A percentile compares a stretch with the other conserved stretches of the same genome.
phyloP scores from a whole-genome alignment of 495 filamentous ascomycete species.

The Neurospora sp. region DNA sequence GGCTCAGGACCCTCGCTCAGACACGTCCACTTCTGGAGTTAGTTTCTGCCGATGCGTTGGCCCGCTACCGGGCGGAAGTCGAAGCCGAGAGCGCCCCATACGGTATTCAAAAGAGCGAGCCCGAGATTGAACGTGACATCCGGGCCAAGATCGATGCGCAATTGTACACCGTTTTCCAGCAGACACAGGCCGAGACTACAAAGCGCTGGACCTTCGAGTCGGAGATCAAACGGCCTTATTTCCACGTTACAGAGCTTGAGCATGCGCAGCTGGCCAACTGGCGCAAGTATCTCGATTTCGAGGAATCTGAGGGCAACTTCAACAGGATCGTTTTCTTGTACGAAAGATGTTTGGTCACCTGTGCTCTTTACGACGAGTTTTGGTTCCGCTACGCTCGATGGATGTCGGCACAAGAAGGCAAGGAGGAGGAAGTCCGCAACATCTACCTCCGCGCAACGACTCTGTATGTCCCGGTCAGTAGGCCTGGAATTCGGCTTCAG shows the following conservation, averaged over 20 bases:
- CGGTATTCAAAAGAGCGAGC: constrained; percentile 42
- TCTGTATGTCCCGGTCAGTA: constrained; percentile 74
- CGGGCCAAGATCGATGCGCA: constrained; percentile 67
- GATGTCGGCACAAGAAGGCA: constrained; percentile 76
- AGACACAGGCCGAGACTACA: constrained; percentile 77
- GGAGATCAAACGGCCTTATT: constrained; percentile 93
- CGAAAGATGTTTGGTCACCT: constrained; percentile 86
- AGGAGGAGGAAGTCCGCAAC: constrained; percentile 85
- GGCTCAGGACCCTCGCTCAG: constrained; percentile 71
- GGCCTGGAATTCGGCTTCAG: constrained; percentile 72
- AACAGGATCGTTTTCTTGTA: constrained; percentile 72
- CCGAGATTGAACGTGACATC: constrained; percentile 78
- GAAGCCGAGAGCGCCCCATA: constrained; percentile 44
- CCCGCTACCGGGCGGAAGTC: constrained; percentile 60
- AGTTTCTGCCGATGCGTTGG: constrained; percentile 54
- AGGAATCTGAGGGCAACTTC: constrained; percentile 77
- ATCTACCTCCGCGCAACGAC: constrained; percentile 85
- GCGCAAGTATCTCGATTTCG: constrained; percentile 94
- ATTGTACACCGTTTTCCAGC: constrained; percentile 71
- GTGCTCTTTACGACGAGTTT: constrained; percentile 93
- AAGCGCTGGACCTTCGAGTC: constrained; percentile 95
- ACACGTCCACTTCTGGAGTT: constrained; percentile 65
- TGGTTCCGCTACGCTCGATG: constrained; percentile 96
- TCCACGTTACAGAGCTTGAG: constrained; percentile 89
- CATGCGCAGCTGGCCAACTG: constrained; percentile 82